Conservation (phyloP, 2,329 filamentous ascomycete species). For the Metarhizium album region DNA sequence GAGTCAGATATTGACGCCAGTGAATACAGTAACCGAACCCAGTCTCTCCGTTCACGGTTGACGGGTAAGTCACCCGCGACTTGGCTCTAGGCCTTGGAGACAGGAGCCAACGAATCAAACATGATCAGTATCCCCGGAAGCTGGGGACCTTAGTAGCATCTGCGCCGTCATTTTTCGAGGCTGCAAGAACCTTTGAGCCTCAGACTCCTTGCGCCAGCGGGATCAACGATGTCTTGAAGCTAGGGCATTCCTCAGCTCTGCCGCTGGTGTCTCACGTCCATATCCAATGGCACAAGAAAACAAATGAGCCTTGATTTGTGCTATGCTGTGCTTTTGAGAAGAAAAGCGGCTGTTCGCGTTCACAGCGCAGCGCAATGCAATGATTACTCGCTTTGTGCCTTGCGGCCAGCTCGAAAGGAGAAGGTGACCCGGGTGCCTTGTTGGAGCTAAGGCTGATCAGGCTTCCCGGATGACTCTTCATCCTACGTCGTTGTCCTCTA, state of each 20-base stretch:
- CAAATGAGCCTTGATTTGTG: too few relatives aligned
- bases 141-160: background rate
- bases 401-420: background rate
- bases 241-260: background rate
- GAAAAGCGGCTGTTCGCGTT: too few relatives aligned
- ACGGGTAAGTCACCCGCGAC: background rate
- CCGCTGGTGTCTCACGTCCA: too few relatives aligned
- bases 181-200: too few relatives aligned
- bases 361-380: background rate
- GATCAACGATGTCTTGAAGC: background rate
- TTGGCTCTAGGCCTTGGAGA: background rate
- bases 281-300: background rate
- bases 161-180: background rate
- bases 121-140: background rate
- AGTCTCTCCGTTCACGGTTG: background rate
- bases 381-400: slow-evolving; percentile 1
- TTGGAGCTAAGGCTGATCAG: slow-evolving; percentile 3
- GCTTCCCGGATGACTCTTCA: slow-evolving; percentile 7
- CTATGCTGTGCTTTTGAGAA: too few relatives aligned
- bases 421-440: background rate
- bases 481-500: too few relatives aligned
- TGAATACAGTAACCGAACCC: background rate
- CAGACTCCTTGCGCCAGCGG: too few relatives aligned
- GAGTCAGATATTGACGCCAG: background rate
- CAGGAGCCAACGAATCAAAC: background rate